Percentiles rank a stretch among this genome's conserved stretches.
Conservation (phyloP, 495 filamentous ascomycete genomes). For the Talaromyces ruber region DNA sequence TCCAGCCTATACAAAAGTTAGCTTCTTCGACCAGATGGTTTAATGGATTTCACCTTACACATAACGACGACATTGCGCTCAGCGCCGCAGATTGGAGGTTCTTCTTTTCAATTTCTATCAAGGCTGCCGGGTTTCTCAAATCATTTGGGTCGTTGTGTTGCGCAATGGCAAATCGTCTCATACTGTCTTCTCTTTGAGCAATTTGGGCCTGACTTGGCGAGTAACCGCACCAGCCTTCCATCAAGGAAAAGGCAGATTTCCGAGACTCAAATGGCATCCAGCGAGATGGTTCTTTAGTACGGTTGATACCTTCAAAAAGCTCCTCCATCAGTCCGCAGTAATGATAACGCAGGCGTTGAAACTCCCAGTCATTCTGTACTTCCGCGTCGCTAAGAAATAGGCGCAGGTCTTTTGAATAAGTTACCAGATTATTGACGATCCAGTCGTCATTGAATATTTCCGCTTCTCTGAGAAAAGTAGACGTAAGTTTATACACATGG, state of each 20-base stretch:
- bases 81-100: constrained; percentile 84
- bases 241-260: constrained; percentile 87
- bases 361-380: constrained; percentile 93
- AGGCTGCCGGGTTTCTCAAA: constrained; percentile 66
- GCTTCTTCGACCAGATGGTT: constrained; percentile 5
- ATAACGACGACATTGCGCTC: constrained; percentile 91
- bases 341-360: constrained; percentile 82
- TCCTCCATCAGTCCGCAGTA: constrained; percentile 92
- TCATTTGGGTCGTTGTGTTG: constrained; percentile 58
- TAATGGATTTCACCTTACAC: constrained; percentile 41
- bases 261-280: constrained; percentile 96
- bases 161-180: constrained; percentile 72
- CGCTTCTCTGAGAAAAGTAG: constrained; percentile 74
- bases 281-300: constrained; percentile 71
- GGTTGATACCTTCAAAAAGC: constrained; percentile 84
- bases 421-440: constrained; percentile 82
- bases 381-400: constrained; percentile 90
- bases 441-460: constrained; percentile 84
- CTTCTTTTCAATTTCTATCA: constrained; percentile 93
- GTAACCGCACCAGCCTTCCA: constrained; percentile 99
- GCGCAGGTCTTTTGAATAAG: constrained; percentile 85
- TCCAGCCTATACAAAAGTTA: constrained; percentile 49
- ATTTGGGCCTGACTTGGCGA: constrained; percentile 85
- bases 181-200: constrained; percentile 73
- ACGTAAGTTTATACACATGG: constrained; percentile 88